Evolutionary conservation across 2,329 filamentous ascomycete species (phyloP).

Genomic region (Diaporthe amygdali): DNA sequence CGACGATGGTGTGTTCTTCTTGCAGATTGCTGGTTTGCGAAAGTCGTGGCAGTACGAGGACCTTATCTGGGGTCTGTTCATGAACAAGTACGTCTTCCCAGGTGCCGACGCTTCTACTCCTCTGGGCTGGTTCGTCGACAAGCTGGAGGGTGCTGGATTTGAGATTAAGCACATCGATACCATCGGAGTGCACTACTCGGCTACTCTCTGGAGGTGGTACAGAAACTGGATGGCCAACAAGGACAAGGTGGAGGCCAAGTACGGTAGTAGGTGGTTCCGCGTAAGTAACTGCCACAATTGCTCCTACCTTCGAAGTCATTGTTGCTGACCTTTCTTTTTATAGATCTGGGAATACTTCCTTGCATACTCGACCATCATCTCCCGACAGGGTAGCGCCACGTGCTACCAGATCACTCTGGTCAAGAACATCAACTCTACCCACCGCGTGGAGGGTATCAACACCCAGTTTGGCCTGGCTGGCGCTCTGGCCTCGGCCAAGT

Average conservation of each 20-base stretch:
- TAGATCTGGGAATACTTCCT: constrained; percentile 94
- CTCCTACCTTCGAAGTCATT: no score
- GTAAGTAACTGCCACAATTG: constrained; percentile 57
- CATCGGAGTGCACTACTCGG: constrained; percentile 94
- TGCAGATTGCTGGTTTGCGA: constrained; percentile 92
- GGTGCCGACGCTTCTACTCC: constrained; percentile 95
- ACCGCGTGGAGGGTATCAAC: constrained; percentile 76
- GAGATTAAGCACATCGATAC: constrained; percentile 94
- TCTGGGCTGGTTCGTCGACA: constrained; percentile 84
- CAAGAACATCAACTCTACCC: constrained; percentile 89
- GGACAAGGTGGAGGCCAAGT: constrained; percentile 93
- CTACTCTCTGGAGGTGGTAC: constrained; percentile 98
- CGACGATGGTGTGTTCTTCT: constrained; percentile 93
- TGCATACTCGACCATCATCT: constrained; percentile 82
- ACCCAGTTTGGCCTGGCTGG: constrained; percentile 73
- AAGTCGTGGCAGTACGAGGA: constrained; percentile 98
- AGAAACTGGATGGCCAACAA: constrained; percentile 96
- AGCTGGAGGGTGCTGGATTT: constrained; percentile 84
- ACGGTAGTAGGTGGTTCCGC: constrained; percentile 93
- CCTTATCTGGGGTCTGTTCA: constrained; percentile 96
- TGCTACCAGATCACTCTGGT: constrained; percentile 88
- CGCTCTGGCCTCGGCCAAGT: constrained; percentile 50
- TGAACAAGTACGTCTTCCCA: constrained; percentile 99
- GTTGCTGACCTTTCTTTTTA: background rate
- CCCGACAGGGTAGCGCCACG: constrained; percentile 81